These are phyloP conservation scores for Starmerella vaccinii DNA, from an alignment of 805 yeast species.

Conservation along the genomic window DNA sequence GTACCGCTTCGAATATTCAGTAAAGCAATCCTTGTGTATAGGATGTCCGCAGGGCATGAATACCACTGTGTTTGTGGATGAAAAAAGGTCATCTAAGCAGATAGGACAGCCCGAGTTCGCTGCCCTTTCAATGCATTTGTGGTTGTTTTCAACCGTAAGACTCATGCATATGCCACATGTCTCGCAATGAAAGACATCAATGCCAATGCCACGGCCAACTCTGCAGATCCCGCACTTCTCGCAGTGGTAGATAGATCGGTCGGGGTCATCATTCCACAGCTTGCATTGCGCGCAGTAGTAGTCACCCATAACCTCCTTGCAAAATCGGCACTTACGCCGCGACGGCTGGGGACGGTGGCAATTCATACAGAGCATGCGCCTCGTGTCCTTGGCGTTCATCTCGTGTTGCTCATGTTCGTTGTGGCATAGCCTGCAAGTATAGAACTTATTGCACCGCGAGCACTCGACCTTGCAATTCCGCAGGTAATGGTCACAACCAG, in stretches of 20 bases:
- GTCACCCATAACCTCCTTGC: conserved; percentile 56
- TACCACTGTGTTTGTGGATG: conserved; percentile 69
- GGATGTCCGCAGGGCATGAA: conserved; percentile 94
- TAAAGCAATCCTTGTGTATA: conserved; percentile 76
- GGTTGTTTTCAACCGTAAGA: conserved; percentile 64
- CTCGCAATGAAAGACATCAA: conserved; percentile 85
- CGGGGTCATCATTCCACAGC: conserved; percentile 63
- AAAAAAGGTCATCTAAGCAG: conserved; percentile 83
- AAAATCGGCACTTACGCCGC: conserved; percentile 53
- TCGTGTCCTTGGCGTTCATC: conserved; percentile 48
- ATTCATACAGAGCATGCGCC: conserved; percentile 67
- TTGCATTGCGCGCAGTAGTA: conserved; percentile 73
- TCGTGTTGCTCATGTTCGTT: conserved; percentile 53
- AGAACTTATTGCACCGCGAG: conserved; percentile 63
- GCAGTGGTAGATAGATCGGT: conserved; percentile 81
- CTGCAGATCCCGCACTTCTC: conserved; percentile 89
- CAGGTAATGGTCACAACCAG: conserved; percentile 79
- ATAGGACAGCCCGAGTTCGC: conserved; percentile 90
- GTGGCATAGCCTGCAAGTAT: conserved; percentile 76
- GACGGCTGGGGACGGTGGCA: conserved; percentile 72
- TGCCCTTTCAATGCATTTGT: conserved; percentile 74
- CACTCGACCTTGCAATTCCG: conserved; percentile 79
- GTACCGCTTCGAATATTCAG: conserved; percentile 67
- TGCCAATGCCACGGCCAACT: conserved; percentile 75
- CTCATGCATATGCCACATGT: conserved; percentile 83